These are phyloP conservation scores for Brassica juncea DNA, from an alignment of 345 rosid species.

Conservation along the genomic window DNA sequence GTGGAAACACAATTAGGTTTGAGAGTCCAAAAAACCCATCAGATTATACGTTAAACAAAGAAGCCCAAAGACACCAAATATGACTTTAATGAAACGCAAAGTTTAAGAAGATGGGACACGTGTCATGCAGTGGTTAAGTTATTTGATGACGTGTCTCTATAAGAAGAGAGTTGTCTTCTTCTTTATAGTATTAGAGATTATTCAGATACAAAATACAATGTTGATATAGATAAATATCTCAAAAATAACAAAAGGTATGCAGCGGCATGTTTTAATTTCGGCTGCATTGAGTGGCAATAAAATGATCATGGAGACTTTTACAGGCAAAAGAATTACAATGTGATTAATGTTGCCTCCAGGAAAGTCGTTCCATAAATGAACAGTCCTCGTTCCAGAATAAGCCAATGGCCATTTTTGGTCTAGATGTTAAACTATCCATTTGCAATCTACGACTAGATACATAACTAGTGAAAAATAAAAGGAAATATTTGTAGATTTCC, in stretches of 20 bases:
- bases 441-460: conserved; percentile 1
- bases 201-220: neutral
- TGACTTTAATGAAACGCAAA: too few relatives aligned
- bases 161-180: too few relatives aligned
- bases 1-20: too few relatives aligned
- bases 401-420: neutral
- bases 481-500: neutral
- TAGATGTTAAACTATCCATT: conserved; percentile 1
- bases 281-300: conserved; percentile 18
- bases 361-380: conserved; percentile 27
- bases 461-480: neutral
- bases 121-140: too few relatives aligned
- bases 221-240: neutral
- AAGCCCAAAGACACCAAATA: too few relatives aligned
- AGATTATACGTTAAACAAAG: too few relatives aligned
- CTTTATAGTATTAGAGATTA: too few relatives aligned
- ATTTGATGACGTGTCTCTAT: too few relatives aligned
- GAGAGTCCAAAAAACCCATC: too few relatives aligned
- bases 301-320: conserved; percentile 27
- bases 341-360: conserved; percentile 31
- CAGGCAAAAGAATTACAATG: conserved; percentile 21
- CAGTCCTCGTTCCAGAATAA: conserved; percentile 26
- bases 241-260: conserved; percentile 7
- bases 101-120: too few relatives aligned
- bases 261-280: neutral